Evolutionary conservation across 108 stramenopile genomes (phyloP).

Genomic region (Cylindrotheca fusiformis): DNA sequence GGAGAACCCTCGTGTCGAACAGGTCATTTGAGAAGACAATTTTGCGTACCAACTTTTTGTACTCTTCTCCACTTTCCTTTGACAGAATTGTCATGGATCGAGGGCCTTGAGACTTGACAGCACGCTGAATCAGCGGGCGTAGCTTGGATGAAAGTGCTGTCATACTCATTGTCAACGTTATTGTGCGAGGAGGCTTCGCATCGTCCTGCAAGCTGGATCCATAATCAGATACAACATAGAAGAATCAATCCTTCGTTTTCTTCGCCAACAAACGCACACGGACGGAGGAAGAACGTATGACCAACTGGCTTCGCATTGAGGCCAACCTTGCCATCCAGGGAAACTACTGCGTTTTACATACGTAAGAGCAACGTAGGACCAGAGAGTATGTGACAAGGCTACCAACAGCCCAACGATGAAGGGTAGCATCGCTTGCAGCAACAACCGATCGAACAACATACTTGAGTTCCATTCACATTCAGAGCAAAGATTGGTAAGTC

Average conservation of each 20-base stretch:
- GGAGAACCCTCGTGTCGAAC: too few species aligned
- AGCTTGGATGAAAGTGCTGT: constrained; percentile 12
- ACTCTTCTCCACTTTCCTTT: constrained; percentile 76
- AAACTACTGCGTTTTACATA: too few species aligned
- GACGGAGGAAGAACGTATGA: neutral
- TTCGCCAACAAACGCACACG: neutral
- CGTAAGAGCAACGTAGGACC: too few species aligned
- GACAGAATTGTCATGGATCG: constrained; percentile 80
- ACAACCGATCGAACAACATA: too few species aligned
- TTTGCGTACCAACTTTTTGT: constrained; percentile 76
- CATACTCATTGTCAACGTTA: constrained; percentile 36
- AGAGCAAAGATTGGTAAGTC: too few species aligned
- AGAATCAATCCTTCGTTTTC: neutral
- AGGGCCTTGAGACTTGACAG: constrained; percentile 16
- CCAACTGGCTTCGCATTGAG: too few species aligned
- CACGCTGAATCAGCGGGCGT: constrained; percentile 23
- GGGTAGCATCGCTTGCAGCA: too few species aligned
- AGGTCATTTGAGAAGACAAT: neutral
- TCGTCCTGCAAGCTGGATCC: neutral
- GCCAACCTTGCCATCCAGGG: too few species aligned
- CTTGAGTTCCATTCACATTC: too few species aligned
- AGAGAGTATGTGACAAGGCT: too few species aligned
- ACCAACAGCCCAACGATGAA: too few species aligned
- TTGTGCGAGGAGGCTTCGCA: neutral
- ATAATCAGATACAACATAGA: neutral